Evolutionary conservation across 2,329 filamentous ascomycete species (phyloP), one percentile per base, ranked within the genome.

Genomic region (Arthrobotrys sinensis): DNA sequence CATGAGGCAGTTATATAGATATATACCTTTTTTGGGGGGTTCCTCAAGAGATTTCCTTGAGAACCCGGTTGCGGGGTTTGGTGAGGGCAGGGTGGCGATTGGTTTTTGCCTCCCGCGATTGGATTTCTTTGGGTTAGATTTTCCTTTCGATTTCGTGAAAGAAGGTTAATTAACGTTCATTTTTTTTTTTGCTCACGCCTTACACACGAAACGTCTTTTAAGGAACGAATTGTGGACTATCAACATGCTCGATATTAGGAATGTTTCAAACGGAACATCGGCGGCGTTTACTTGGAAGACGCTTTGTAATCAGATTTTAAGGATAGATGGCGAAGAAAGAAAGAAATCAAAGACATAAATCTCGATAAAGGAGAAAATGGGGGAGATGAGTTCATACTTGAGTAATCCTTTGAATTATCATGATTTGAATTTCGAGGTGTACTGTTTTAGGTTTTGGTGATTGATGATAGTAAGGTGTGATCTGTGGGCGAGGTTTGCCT

Each of bases 401-500:
- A 28, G 24, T 28, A 28, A 28, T 28, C 24, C 24, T 28, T 28
- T 4, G 24, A 28, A 4, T 28, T 28, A 28, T 28, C 2, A 28
- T 28, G 2, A 28, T 28, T 4, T 28, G 24, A 2, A 2, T 28
- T 28, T 2, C 4, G 12, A 38, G 12, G 16, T 19, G 3, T 4
- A 24, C 24, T 48, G 16, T 8, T 7, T 6, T 24, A 11, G 7
- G 4, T 10, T 46, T 46, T 48, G 10, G 43, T 2, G 60, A 36
- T 46, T 34, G 28, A 11, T 38, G 24, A 34, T 21, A 64, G 2
- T 46, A 5, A n/a, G 69, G 38, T n/a, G 43, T 45, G 70, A 75
- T 75, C 70, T n/a, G 70, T 62, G 40, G 48, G 8, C 8, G 32
- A 40, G 60, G 67, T 75, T 75, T 67, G 70, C 70, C 70, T 66